Percentiles rank a stretch among this genome's conserved stretches.
Conservation (phyloP, 306 rosid species). For the Dryas drummondii region DNA sequence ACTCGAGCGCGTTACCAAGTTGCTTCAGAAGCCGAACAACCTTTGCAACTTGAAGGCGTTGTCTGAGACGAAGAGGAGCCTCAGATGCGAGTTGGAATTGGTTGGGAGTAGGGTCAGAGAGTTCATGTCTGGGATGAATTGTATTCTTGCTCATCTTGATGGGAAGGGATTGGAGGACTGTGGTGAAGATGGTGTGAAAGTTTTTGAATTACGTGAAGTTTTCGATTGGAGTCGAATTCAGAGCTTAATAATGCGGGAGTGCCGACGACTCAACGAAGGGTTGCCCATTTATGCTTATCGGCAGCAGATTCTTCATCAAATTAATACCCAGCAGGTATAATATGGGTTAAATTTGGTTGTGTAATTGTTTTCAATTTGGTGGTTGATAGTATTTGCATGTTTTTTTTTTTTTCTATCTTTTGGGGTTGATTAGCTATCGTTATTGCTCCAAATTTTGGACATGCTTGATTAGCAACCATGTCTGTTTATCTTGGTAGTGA, state of each 20-base stretch:
- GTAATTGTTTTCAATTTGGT: background rate
- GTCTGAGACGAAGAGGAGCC: constrained; percentile 30
- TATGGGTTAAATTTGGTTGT: background rate
- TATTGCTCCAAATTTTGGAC: too few species aligned
- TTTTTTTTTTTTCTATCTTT: background rate
- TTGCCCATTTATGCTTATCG: constrained; percentile 84
- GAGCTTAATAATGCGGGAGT: constrained; percentile 56
- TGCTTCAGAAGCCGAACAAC: background rate
- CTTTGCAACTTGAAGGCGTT: background rate
- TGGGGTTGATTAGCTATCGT: too few species aligned
- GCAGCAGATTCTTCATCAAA: constrained; percentile 54
- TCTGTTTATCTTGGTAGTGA: background rate
- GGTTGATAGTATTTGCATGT: background rate
- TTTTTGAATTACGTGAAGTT: constrained; percentile 42
- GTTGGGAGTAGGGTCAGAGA: constrained; percentile 53
- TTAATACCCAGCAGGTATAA: constrained; percentile 67
- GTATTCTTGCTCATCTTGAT: constrained; percentile 49
- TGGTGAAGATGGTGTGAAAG: constrained; percentile 23
- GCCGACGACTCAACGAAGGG: constrained; percentile 69
- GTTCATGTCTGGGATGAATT: constrained; percentile 64
- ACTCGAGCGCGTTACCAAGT: background rate
- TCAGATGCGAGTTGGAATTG: constrained; percentile 36
- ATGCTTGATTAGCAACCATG: background rate
- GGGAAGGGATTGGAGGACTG: constrained; percentile 24
- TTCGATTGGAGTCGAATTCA: constrained; percentile 53